Evolutionary conservation across 192 early-diverging fungal genomes (phyloP), one percentile per base, ranked within the genome.

Genomic region (Phlyctochytrium planicorne): DNA sequence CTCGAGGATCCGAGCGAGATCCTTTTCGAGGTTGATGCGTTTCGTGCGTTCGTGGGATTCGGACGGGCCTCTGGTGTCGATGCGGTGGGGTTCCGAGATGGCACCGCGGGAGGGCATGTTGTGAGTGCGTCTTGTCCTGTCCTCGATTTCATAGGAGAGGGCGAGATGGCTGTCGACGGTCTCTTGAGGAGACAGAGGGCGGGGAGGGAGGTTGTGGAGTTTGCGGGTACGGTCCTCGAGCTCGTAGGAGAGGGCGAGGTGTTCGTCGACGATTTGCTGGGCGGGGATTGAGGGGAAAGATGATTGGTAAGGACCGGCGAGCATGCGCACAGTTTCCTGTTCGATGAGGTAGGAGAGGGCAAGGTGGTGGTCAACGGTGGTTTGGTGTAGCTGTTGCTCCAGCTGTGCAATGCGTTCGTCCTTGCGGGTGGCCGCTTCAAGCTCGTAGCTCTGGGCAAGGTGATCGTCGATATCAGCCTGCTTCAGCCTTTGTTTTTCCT

Each of bases 271-370:
- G 40, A n/a, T 50, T n/a, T 14, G 40, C 40, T 50, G 40, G 12
- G 40, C 40, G 40, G n/a, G n/a, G n/a, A n/a, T n/a, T n/a, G n/a
- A n/a, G n/a, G n/a, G n/a, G n/a, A n/a, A n/a, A n/a, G n/a, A n/a
- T n/a, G n/a, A n/a, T n/a, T n/a, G n/a, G n/a, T n/a, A n/a, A n/a
- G n/a, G n/a, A n/a, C n/a, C n/a, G n/a, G n/a, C n/a, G n/a, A n/a
- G n/a, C n/a, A n/a, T n/a, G n/a, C n/a, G n/a, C n/a, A n/a, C 20
- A 20, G 55, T 57, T 29, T 57, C 55, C 55, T 10, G 16, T 29
- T 62, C 61, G 30, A 50, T 34, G 61, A 35, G 4, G 61, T 62
- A 62, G 6, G 61, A 62, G 35, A 62, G 61, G 4, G 61, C 61
- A 6, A 62, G 61, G 25, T 62, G 61, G 50, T 62, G 16, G 25